A percentile compares a stretch with the other conserved stretches of the same genome.
phyloP scores from a whole-genome alignment of 2,329 filamentous ascomycete genomes.

The Fusarium sp. region DNA sequence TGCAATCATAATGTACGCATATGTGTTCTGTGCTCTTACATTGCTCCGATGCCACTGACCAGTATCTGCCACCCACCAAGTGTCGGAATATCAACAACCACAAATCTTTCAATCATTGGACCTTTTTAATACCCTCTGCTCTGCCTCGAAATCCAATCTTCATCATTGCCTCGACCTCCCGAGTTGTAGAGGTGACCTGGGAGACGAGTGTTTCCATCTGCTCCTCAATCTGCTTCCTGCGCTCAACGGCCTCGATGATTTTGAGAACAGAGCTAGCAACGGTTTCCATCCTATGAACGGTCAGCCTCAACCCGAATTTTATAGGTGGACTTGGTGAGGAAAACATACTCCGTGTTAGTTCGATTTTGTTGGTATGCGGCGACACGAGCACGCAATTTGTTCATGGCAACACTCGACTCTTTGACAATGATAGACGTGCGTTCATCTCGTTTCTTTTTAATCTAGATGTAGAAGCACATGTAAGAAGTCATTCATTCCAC shows the following conservation, averaged over 20 bases:
- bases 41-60: neutral
- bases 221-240: constrained; percentile 47
- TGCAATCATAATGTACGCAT: neutral
- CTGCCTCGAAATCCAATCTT: constrained; percentile 48
- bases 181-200: constrained; percentile 35
- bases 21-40: neutral
- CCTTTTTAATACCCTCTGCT: constrained; percentile 41
- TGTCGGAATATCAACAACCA: neutral
- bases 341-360: constrained; percentile 43
- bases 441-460: constrained; percentile 51
- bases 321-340: neutral
- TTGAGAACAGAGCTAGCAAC: constrained; percentile 33
- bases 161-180: constrained; percentile 50
- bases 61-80: neutral
- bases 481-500: neutral
- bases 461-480: constrained; percentile 36
- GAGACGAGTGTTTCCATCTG: constrained; percentile 47
- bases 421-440: constrained; percentile 43
- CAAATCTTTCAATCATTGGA: neutral
- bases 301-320: neutral
- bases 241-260: constrained; percentile 44
- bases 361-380: constrained; percentile 42
- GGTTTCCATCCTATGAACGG: constrained; percentile 28
- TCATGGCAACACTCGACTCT: constrained; percentile 46
- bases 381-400: constrained; percentile 43